Conservation (phyloP, 768 basidiomycete genomes). For the Tricholoma sp. region DNA sequence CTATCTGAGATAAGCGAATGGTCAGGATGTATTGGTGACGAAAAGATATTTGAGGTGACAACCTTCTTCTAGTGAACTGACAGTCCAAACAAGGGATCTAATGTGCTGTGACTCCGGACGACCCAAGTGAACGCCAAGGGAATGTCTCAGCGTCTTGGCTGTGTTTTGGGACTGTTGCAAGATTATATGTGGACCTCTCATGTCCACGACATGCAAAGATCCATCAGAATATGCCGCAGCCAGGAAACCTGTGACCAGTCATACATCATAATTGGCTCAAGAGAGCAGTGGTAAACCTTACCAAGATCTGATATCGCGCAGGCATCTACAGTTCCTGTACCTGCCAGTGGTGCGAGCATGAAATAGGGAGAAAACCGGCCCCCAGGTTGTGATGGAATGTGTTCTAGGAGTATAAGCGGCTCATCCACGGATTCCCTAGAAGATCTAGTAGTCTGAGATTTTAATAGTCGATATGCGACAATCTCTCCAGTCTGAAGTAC, state of each 20-base stretch:
- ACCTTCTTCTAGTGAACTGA: constrained; percentile 55
- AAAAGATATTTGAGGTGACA: not conserved
- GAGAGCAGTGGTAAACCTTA: constrained; percentile 21
- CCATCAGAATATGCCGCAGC: constrained; percentile 65
- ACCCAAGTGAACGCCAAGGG: constrained; percentile 25
- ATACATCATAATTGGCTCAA: not conserved
- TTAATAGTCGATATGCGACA: constrained; percentile 40
- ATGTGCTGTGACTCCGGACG: constrained; percentile 41
- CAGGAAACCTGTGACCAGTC: constrained; percentile 63
- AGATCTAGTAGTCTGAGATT: constrained; percentile 11
- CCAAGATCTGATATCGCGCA: constrained; percentile 73
- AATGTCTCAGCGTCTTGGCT: constrained; percentile 35
- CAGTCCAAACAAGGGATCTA: constrained; percentile 60
- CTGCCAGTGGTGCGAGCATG: constrained; percentile 38
- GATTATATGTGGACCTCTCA: constrained; percentile 70
- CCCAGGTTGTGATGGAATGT: constrained; percentile 34
- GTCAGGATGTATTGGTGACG: not conserved
- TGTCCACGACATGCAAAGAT: constrained; percentile 59
- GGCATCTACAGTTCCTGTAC: constrained; percentile 42
- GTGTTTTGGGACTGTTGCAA: constrained; percentile 38
- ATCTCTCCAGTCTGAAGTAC: constrained; percentile 53
- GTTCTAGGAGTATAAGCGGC: constrained; percentile 50
- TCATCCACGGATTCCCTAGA: constrained; percentile 29
- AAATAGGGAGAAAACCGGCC: constrained; percentile 58
- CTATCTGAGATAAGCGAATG: constrained; percentile 27